These are phyloP conservation scores for Cenchrus americanus DNA, from an alignment of 176 grass and related monocot species.

Conservation along the genomic window DNA sequence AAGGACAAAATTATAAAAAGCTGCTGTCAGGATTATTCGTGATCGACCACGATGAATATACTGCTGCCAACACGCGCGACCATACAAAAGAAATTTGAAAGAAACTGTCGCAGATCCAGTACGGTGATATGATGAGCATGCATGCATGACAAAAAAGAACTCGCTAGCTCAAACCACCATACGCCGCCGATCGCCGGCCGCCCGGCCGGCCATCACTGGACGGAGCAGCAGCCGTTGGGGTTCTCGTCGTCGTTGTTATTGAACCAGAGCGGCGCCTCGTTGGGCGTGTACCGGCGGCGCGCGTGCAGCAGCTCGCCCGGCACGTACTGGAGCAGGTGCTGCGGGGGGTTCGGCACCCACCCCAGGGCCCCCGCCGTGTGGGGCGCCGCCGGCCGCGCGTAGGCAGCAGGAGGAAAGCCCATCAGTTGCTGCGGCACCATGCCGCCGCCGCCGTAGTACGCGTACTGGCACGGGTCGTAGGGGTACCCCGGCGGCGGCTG, in stretches of 20 bases:
- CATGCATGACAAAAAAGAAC: neutral
- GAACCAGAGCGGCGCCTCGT: neutral
- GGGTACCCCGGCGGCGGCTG: neutral
- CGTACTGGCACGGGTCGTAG: neutral
- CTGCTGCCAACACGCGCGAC: no score
- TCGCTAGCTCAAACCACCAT: neutral
- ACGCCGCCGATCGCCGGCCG: neutral
- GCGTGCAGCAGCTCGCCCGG: neutral
- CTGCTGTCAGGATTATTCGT: no score
- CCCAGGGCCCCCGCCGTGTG: neutral
- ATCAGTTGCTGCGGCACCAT: neutral
- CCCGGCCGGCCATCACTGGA: conserved; percentile 22
- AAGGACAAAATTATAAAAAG: neutral
- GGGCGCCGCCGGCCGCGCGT: neutral
- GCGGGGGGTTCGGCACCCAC: neutral
- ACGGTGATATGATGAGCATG: neutral
- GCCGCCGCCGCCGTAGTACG: neutral
- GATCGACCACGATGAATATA: no score
- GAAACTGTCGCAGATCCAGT: neutral
- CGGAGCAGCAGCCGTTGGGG: conserved; percentile 8
- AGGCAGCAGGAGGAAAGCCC: neutral
- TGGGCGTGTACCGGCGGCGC: neutral
- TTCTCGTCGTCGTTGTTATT: conserved; percentile 12
- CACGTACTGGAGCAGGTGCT: conserved; percentile 12
- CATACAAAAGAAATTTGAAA: neutral